phyloP scores from a whole-genome alignment of 257 asterid species.

The Solanum chmielewskii region DNA sequence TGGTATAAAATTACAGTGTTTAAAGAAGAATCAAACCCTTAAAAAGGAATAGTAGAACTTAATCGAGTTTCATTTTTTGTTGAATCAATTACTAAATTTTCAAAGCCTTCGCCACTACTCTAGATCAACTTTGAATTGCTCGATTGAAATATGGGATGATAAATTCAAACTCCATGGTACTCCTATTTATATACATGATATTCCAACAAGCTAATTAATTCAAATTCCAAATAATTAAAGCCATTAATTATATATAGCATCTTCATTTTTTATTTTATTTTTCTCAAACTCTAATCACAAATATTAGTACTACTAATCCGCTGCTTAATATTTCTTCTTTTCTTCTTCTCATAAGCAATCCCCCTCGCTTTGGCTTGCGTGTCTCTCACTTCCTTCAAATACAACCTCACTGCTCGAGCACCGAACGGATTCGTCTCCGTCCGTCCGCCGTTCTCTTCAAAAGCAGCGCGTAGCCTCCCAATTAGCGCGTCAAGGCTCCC shows the following conservation, averaged over 20 bases:
- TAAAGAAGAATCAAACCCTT: no score
- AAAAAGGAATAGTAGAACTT: no score
- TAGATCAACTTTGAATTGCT: no score
- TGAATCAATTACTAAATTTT: no score
- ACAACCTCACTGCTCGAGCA: conserved; percentile 46
- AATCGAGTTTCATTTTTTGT: no score
- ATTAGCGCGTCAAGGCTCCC: conserved; percentile 62
- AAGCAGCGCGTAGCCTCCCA: conserved; percentile 56
- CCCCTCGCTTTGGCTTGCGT: conserved; percentile 50
- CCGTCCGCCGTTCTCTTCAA: conserved; percentile 48
- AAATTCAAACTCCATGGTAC: no score
- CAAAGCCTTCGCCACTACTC: fast-evolving
- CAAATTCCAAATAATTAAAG: background rate
- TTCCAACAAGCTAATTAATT: background rate
- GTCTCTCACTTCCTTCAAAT: conserved; percentile 50
- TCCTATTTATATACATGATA: background rate
- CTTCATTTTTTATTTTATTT: background rate
- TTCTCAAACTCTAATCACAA: background rate
- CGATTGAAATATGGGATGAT: fast-evolving
- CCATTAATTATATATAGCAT: background rate
- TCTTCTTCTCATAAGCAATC: conserved; percentile 52
- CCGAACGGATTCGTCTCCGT: conserved; percentile 52
- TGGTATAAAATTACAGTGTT: no score
- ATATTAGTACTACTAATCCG: background rate
- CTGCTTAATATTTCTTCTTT: conserved; percentile 27